Percentiles rank a stretch among this genome's conserved stretches.
Conservation (phyloP, 179 eudicot genomes). For the Spergularia azorica region DNA sequence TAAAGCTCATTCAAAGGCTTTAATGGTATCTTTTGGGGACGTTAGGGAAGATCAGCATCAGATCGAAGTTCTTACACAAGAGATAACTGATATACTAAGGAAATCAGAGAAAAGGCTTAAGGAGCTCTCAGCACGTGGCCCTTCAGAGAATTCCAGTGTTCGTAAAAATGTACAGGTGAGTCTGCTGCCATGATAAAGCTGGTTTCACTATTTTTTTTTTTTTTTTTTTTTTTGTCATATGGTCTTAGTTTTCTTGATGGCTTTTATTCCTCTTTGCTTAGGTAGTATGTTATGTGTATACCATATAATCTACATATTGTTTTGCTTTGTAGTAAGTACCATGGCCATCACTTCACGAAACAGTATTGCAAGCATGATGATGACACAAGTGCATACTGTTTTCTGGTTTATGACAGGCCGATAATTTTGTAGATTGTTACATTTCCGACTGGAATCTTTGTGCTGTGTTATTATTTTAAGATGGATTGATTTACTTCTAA, state of each 20-base stretch:
- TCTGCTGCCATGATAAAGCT: conserved; percentile 8
- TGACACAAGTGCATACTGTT: background rate
- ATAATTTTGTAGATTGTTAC: background rate
- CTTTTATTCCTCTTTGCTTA: too few species aligned
- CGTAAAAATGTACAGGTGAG: conserved; percentile 94
- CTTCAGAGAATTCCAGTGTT: conserved; percentile 85
- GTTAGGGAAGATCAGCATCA: conserved; percentile 47
- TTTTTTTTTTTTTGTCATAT: background rate
- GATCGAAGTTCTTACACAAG: conserved; percentile 48
- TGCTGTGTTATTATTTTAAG: background rate
- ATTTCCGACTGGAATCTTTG: background rate
- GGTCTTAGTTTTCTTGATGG: background rate
- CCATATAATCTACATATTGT: too few species aligned
- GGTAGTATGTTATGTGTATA: too few species aligned
- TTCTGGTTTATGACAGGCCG: background rate
- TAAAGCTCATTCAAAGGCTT: conserved; percentile 55
- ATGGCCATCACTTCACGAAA: background rate
- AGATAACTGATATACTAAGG: conserved; percentile 57
- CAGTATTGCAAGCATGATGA: background rate
- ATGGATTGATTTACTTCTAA: conserved; percentile 31
- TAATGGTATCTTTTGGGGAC: conserved; percentile 52
- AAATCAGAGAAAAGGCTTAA: conserved; percentile 83
- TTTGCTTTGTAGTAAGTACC: background rate
- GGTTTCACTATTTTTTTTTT: background rate
- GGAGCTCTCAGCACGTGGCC: conserved; percentile 72